Conservation (phyloP, 768 basidiomycete species). For the Amanita muscaria region DNA sequence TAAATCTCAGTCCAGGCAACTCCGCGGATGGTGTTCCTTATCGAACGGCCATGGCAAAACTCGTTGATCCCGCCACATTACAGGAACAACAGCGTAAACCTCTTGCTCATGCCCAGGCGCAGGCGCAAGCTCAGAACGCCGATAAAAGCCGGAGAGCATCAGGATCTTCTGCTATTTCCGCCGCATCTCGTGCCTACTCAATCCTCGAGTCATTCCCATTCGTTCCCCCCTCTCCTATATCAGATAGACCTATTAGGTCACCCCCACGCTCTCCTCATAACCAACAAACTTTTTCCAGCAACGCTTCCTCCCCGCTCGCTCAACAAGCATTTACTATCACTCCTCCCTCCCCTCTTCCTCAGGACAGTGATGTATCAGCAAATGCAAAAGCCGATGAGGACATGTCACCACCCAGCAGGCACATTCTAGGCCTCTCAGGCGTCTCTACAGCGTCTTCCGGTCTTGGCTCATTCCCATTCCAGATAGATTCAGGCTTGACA, state of each 20-base stretch:
- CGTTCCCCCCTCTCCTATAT: constrained; percentile 84
- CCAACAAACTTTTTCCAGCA: constrained; percentile 43
- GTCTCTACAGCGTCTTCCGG: constrained; percentile 74
- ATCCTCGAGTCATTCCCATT: constrained; percentile 85
- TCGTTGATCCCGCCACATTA: constrained; percentile 40
- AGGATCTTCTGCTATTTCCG: constrained; percentile 57
- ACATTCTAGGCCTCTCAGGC: constrained; percentile 61
- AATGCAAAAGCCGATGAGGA: constrained; percentile 15
- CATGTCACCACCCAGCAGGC: constrained; percentile 48
- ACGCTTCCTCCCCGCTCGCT: constrained; percentile 50
- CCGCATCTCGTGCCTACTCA: constrained; percentile 68
- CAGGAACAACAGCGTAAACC: constrained; percentile 65
- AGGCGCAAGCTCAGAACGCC: constrained; percentile 43
- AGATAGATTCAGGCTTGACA: constrained; percentile 57
- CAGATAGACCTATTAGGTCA: constrained; percentile 66
- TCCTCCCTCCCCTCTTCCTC: constrained; percentile 33
- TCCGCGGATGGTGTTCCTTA: constrained; percentile 34
- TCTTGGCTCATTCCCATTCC: constrained; percentile 81
- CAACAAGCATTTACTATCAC: constrained; percentile 39
- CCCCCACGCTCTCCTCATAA: constrained; percentile 67
- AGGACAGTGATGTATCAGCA: constrained; percentile 12
- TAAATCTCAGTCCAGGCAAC: constrained; percentile 39
- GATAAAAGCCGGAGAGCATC: constrained; percentile 46
- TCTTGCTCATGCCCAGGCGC: constrained; percentile 51
- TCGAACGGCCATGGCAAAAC: constrained; percentile 54